Evolutionary conservation across 2,329 filamentous ascomycete genomes (phyloP).

Genomic region (Orbilia brochopaga): DNA sequence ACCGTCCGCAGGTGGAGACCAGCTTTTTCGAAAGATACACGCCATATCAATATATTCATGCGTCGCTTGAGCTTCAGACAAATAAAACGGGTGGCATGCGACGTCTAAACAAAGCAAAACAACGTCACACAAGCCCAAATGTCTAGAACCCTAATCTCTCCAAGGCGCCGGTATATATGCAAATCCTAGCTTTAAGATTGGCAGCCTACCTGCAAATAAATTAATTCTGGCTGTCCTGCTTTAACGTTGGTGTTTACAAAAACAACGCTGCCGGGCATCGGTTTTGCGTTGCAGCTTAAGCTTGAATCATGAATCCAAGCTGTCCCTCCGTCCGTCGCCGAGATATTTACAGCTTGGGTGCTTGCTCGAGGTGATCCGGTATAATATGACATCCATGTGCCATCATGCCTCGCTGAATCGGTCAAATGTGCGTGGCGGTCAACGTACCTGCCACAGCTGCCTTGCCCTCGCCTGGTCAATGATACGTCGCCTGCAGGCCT

Average conservation of each 20-base stretch:
- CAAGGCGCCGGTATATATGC: conserved; percentile 8
- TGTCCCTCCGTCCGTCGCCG: conserved; percentile 24
- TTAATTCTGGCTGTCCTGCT: no score
- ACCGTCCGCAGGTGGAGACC: conserved; percentile 11
- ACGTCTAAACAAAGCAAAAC: conserved; percentile 29
- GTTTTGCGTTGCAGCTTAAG: conserved; percentile 34
- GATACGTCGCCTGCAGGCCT: conserved; percentile 8
- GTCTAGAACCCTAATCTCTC: conserved; percentile 20
- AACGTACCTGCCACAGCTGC: not conserved
- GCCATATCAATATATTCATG: no score
- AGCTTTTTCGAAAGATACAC: no score
- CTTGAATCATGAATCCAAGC: no score
- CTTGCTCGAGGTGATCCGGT: not conserved
- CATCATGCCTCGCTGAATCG: conserved; percentile 6
- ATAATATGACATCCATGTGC: conserved; percentile 4
- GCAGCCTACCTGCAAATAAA: not conserved
- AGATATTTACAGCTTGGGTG: conserved; percentile 1
- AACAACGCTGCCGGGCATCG: conserved; percentile 26
- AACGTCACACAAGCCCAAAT: conserved; percentile 26
- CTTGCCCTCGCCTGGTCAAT: not conserved
- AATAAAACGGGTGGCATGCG: conserved; percentile 39
- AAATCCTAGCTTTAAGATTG: not conserved
- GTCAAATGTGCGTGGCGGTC: not conserved
- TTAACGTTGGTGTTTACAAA: conserved; percentile 3
- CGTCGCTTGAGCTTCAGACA: conserved; percentile 25